phyloP scores from a whole-genome alignment of 257 asterid species.

The Fraxinus quadrangulata region DNA sequence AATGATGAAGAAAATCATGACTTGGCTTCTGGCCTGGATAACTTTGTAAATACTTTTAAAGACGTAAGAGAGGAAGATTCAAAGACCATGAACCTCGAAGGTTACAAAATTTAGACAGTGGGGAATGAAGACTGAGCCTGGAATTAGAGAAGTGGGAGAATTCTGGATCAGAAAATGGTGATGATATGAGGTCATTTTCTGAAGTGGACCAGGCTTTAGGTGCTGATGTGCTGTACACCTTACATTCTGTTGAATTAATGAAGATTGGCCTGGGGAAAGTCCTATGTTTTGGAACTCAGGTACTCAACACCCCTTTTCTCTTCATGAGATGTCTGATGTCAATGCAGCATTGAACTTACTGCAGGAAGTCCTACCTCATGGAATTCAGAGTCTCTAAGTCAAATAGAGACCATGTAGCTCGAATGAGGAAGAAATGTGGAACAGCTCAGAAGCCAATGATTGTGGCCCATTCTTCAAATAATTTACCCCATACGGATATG shows the following conservation, averaged over 20 bases:
- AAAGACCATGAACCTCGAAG: constrained; percentile 42
- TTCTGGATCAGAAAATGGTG: constrained; percentile 75
- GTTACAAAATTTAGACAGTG: constrained; percentile 26
- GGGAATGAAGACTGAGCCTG: constrained; percentile 27
- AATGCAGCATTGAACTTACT: constrained; percentile 76
- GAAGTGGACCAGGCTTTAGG: constrained; percentile 57
- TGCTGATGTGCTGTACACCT: constrained; percentile 12
- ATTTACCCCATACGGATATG: constrained; percentile 64
- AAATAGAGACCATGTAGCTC: constrained; percentile 57
- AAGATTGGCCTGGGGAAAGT: constrained; percentile 66
- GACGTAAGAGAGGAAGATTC: constrained; percentile 56
- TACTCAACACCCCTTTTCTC: constrained; percentile 56
- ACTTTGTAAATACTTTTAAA: constrained; percentile 44
- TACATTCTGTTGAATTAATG: neutral
- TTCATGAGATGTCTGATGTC: constrained; percentile 67
- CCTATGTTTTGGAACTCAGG: constrained; percentile 56
- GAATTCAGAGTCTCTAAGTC: constrained; percentile 63
- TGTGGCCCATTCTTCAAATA: constrained; percentile 50
- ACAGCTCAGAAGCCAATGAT: constrained; percentile 59
- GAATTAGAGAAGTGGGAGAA: constrained; percentile 36
- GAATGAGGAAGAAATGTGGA: constrained; percentile 90
- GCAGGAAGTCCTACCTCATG: constrained; percentile 78
- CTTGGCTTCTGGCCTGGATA: constrained; percentile 51
- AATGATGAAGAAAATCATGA: constrained; percentile 49
- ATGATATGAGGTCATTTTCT: constrained; percentile 44